Conservation (phyloP, 1,284 basidiomycete genomes). For the Boletus sp. region DNA sequence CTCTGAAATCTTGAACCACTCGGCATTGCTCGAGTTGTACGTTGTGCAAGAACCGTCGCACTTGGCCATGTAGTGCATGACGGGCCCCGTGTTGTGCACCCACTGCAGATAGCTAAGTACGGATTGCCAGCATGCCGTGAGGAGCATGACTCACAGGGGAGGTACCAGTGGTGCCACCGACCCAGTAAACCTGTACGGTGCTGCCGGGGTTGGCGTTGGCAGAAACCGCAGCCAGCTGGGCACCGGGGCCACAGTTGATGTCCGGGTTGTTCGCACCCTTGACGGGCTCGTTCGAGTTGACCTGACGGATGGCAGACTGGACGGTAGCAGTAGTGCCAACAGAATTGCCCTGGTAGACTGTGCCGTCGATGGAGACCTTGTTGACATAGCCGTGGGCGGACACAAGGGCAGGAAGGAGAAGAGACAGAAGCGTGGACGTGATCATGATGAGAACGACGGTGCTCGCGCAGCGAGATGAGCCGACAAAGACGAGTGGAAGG, state of each 20-base stretch:
- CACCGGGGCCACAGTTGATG: conserved; percentile 39
- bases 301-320: conserved; percentile 34
- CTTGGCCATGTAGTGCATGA: conserved; percentile 39
- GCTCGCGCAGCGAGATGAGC: no score
- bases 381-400: conserved; percentile 32
- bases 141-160: conserved; percentile 19
- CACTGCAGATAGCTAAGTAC: conserved; percentile 25
- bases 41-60: conserved; percentile 32
- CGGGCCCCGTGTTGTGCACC: conserved; percentile 36
- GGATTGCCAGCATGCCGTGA: neutral
- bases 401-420: conserved; percentile 26
- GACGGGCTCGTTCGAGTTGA: conserved; percentile 36
- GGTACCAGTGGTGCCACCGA: conserved; percentile 23
- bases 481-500: no score
- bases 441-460: no score
- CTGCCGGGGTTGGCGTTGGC: conserved; percentile 42
- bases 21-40: conserved; percentile 28
- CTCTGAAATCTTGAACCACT: conserved; percentile 41
- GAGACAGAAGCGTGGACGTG: conserved; percentile 12
- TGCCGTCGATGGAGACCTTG: conserved; percentile 34
- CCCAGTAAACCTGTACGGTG: conserved; percentile 31
- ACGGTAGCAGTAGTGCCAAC: conserved; percentile 22
- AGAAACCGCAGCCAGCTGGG: conserved; percentile 33
- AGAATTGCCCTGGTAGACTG: conserved; percentile 29
- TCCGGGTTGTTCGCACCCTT: conserved; percentile 37